Base-by-base conservation (phyloP, 2,329 filamentous ascomycete genomes). In the Fusarium avenaceum region DNA sequence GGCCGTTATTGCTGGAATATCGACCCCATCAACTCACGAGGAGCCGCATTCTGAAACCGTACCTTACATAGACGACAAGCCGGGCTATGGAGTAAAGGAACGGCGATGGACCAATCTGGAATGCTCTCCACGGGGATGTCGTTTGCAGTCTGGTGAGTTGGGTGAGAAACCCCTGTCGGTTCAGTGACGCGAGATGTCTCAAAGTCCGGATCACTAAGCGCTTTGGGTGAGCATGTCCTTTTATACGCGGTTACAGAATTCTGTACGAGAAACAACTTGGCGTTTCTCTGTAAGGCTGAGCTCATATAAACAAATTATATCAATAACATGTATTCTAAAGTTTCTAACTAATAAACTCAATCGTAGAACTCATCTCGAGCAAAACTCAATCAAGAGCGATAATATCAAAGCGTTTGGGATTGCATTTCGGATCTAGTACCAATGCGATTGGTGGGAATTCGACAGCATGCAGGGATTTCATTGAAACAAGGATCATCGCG, bases 1-100 rank as follows among this genome's bases (percentile, higher is more conserved):
- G 8, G 46, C 42, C 44, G 30, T 67, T 49, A 73, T 73, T 73
- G 70, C 71, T 73, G 71, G 65, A 71, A 73, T 62, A 63, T 65
- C 46, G 49, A 11, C 28, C 14, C 35, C 24, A 43, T 47, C 54
- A 30, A 55, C 51, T 30, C 14, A 48, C 46, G 40, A 46, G 22
- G 24, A 38, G 46, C 63, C 67, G 48, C 44, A 57, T 45, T 45
- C 64, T 73, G 71, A 73, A 73, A 73, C 71, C 22, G 58, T 63
- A 54, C 59, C 48, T 61, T 17, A 42, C 51, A 43, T 67, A 70
- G 48, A 42, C 64, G 68, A 61, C 24, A 38, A 43, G 47, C 44
- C 44, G 5, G 24, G 44, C 39, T 24, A 54, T 33, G 55, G 65
- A 62, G 62, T 44, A 47, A 57, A 22, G 8, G 7, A n/a, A 26